Percentiles rank a stretch among this genome's conserved stretches.
phyloP scores from a whole-genome alignment of 768 basidiomycete species.

The Strobilomyces echinocephalus region DNA sequence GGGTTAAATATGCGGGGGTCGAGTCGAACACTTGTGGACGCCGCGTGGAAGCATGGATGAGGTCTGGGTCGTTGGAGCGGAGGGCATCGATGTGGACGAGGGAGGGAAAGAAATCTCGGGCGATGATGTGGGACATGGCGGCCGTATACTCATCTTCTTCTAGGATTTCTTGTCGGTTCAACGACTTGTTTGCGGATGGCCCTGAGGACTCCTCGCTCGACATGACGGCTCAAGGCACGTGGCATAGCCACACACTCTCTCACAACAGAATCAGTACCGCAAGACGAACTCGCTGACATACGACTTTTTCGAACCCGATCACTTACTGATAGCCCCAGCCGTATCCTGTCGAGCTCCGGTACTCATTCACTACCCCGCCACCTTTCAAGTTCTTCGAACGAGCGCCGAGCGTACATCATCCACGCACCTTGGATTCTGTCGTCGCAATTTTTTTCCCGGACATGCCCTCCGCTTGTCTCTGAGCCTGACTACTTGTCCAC shows the following conservation, averaged over 20 bases:
- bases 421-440: no score
- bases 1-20: conserved; percentile 42
- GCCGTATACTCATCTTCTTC: conserved; percentile 96
- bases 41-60: conserved; percentile 74
- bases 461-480: no score
- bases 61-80: conserved; percentile 65
- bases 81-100: conserved; percentile 86
- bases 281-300: no score
- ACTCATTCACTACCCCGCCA: no score
- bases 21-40: conserved; percentile 57
- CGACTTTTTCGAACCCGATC: no score
- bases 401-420: no score
- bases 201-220: conserved; percentile 19
- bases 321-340: no score
- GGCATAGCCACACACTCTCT: conserved; percentile 13
- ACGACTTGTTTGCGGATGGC: conserved; percentile 43
- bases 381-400: no score
- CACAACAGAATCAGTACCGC: no score
- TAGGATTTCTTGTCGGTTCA: conserved; percentile 67
- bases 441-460: no score
- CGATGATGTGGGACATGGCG: conserved; percentile 87
- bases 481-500: no score
- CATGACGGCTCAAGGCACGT: conserved; percentile 19
- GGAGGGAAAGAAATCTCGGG: conserved; percentile 96
- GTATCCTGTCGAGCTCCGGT: no score